Percentiles rank a stretch among this genome's conserved stretches.
Conservation (phyloP, 257 asterid species). For the Salvia miltiorrhiza region DNA sequence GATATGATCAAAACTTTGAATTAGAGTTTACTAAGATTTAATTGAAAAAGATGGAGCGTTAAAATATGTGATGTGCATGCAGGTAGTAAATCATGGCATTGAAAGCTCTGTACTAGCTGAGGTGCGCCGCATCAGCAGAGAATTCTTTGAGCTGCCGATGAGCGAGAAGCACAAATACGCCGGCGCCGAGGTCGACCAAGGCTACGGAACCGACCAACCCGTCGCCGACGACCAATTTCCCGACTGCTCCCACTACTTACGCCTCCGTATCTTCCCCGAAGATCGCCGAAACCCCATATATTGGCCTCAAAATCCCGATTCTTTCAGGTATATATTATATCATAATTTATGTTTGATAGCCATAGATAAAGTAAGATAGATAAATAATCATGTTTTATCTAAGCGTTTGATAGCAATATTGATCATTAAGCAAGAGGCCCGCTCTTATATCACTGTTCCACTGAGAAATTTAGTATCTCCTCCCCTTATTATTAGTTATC, state of each 20-base stretch:
- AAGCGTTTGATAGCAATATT: too few relatives aligned
- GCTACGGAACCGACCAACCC: slow-evolving; percentile 53
- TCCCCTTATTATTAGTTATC: too few relatives aligned
- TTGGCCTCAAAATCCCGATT: slow-evolving; percentile 53
- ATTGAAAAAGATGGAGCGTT: too few relatives aligned
- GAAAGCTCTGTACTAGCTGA: slow-evolving; percentile 33
- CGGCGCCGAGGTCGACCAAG: slow-evolving; percentile 41
- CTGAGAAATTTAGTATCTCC: too few relatives aligned
- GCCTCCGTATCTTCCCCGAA: slow-evolving; percentile 44
- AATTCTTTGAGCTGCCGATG: slow-evolving; percentile 45
- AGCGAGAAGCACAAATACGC: slow-evolving; percentile 47
- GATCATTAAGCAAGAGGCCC: too few relatives aligned
- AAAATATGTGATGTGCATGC: neutral
- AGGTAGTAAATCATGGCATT: slow-evolving; percentile 64
- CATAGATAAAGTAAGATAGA: too few relatives aligned
- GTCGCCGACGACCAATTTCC: slow-evolving; percentile 44
- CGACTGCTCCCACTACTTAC: slow-evolving; percentile 64
- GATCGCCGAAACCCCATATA: slow-evolving; percentile 28
- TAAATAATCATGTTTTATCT: too few relatives aligned
- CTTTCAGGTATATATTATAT: slow-evolving; percentile 24
- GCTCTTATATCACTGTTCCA: too few relatives aligned
- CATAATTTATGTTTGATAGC: too few relatives aligned
- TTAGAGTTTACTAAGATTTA: too few relatives aligned
- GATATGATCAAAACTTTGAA: too few relatives aligned
- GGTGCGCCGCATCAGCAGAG: slow-evolving; percentile 22